Percentiles rank a stretch among this genome's conserved stretches.
Conservation (phyloP, 2,329 filamentous ascomycete species). For the Stromatinia cepivora region DNA sequence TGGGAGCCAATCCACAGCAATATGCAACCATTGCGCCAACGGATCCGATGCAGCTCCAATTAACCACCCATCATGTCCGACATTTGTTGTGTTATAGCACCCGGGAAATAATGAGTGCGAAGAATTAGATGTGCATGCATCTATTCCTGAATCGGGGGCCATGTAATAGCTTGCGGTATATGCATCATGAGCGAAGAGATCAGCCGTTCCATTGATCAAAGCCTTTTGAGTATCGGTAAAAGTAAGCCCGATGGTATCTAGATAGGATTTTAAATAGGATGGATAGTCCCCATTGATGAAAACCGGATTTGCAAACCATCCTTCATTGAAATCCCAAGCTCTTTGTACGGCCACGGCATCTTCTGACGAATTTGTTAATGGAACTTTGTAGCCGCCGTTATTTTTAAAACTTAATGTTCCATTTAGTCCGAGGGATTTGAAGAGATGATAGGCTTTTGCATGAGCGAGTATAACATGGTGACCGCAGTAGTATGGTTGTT, state of each 20-base stretch:
- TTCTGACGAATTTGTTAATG: slow-evolving; percentile 43
- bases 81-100: slow-evolving; percentile 32
- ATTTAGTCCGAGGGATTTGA: slow-evolving; percentile 52
- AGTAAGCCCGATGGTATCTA: slow-evolving; percentile 46
- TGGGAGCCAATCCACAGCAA: slow-evolving; percentile 35
- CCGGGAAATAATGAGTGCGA: slow-evolving; percentile 30
- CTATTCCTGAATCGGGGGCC: slow-evolving; percentile 44
- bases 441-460: slow-evolving; percentile 51
- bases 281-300: slow-evolving; percentile 55
- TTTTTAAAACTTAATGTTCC: slow-evolving; percentile 49
- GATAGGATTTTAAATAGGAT: slow-evolving; percentile 40
- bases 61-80: slow-evolving; percentile 13
- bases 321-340: slow-evolving; percentile 45
- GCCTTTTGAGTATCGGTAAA: slow-evolving; percentile 51
- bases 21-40: slow-evolving; percentile 34
- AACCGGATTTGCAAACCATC: slow-evolving; percentile 54
- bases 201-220: slow-evolving; percentile 52
- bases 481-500: slow-evolving; percentile 44
- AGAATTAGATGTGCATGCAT: slow-evolving; percentile 42
- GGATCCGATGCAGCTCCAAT: slow-evolving; percentile 35
- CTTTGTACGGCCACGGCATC: slow-evolving; percentile 34
- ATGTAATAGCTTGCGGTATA: slow-evolving; percentile 57
- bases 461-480: slow-evolving; percentile 51
- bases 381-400: slow-evolving; percentile 51
- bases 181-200: slow-evolving; percentile 58